phyloP scores from a whole-genome alignment of 768 basidiomycete genomes.

The Cystobasidium onofrii region DNA sequence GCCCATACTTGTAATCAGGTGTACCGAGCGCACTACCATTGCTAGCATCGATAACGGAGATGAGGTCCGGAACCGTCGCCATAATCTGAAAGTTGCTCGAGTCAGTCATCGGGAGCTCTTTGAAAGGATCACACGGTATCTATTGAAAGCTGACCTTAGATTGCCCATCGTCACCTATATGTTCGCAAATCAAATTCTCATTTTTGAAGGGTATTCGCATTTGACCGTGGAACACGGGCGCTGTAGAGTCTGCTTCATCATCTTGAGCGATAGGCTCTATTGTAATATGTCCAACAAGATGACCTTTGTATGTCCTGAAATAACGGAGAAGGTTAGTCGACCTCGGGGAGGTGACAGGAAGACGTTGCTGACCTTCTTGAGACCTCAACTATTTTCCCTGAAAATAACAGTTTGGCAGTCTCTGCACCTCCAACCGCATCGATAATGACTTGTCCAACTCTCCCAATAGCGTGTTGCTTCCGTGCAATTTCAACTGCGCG shows the following conservation, averaged over 20 bases:
- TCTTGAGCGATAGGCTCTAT: slow-evolving; percentile 1
- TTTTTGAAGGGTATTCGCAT: slow-evolving; percentile 59
- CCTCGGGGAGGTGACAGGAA: neutral
- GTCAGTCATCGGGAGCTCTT: neutral
- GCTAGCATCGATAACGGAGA: slow-evolving; percentile 58
- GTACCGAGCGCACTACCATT: slow-evolving; percentile 59
- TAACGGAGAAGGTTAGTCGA: neutral
- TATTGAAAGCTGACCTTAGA: neutral
- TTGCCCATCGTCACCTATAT: neutral
- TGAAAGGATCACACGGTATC: too few relatives aligned
- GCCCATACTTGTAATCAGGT: slow-evolving; percentile 57
- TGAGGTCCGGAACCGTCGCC: slow-evolving; percentile 60
- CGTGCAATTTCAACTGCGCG: slow-evolving; percentile 49
- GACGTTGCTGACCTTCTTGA: slow-evolving; percentile 31
- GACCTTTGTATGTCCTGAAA: slow-evolving; percentile 4
- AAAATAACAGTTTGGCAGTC: slow-evolving; percentile 49
- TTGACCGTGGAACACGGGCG: slow-evolving; percentile 15
- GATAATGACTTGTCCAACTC: slow-evolving; percentile 44
- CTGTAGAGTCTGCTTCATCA: neutral
- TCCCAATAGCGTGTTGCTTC: slow-evolving; percentile 47
- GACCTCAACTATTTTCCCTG: slow-evolving; percentile 58
- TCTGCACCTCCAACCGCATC: slow-evolving; percentile 44
- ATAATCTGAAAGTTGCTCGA: slow-evolving; percentile 47
- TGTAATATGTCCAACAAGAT: neutral
- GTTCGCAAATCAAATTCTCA: slow-evolving; percentile 50